Conservation (phyloP, 148 eudicot genomes). For the Heliamphora exappendiculata region DNA sequence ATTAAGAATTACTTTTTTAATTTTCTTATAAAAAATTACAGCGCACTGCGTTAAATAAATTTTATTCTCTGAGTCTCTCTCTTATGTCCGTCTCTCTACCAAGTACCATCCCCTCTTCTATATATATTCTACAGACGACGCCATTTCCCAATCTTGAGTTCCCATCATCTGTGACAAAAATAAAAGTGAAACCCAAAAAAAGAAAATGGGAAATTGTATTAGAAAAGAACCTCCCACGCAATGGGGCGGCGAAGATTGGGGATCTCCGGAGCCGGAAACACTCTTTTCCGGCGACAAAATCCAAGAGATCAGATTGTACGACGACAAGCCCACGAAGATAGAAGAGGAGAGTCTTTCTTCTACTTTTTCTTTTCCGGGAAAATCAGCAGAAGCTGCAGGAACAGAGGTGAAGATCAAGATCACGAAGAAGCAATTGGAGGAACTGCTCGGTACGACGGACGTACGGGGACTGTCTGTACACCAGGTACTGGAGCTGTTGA, state of each 20-base stretch:
- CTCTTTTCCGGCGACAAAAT: background rate
- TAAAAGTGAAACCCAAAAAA: background rate
- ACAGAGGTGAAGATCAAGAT: constrained; percentile 35
- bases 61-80: no score
- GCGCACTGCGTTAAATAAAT: no score
- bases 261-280: constrained; percentile 4
- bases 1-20: no score
- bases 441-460: constrained; percentile 20
- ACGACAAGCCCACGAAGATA: background rate
- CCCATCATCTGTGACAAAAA: no score
- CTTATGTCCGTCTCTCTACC: no score
- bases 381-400: background rate
- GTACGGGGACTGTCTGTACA: constrained; percentile 24
- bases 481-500: constrained; percentile 31
- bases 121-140: no score
- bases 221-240: constrained; percentile 14
- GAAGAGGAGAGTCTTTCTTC: background rate
- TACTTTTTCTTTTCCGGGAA: no score
- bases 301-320: background rate
- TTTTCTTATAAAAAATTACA: no score
- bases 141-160: no score
- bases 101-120: no score
- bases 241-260: constrained; percentile 35
- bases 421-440: constrained; percentile 30
- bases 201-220: constrained; percentile 26